Percentiles rank a stretch among this genome's conserved stretches.
phyloP scores from a whole-genome alignment of 257 asterid genomes.

The Misopates orontium region DNA sequence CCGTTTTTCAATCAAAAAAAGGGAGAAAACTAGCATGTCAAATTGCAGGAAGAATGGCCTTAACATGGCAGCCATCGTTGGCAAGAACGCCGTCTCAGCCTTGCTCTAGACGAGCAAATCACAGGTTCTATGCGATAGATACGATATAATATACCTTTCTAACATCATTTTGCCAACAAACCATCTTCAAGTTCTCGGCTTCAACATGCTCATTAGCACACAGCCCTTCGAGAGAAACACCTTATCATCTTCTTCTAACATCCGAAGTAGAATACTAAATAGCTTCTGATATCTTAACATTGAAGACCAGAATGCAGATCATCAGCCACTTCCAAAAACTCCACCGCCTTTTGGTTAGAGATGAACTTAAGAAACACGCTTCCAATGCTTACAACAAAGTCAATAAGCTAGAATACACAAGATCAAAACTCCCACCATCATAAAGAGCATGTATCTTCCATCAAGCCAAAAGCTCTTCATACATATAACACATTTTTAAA shows the following conservation, averaged over 20 bases:
- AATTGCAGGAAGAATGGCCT: not conserved
- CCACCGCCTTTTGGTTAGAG: not conserved
- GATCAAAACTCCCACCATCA: slow-evolving; percentile 8
- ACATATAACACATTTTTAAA: not conserved
- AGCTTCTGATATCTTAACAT: not conserved
- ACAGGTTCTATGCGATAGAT: not conserved
- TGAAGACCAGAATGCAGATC: slow-evolving; percentile 1
- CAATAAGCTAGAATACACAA: not conserved
- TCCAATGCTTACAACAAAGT: slow-evolving; percentile 1
- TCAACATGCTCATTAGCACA: not conserved
- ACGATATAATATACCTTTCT: not conserved
- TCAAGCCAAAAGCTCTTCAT: slow-evolving; percentile 10
- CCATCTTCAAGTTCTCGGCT: not conserved
- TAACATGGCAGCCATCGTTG: not conserved
- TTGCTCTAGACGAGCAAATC: too few relatives aligned
- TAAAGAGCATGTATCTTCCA: not conserved
- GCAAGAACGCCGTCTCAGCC: not conserved
- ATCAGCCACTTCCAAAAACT: slow-evolving; percentile 5
- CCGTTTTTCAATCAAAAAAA: slow-evolving; percentile 7
- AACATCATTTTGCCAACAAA: not conserved
- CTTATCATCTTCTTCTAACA: not conserved
- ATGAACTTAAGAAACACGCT: not conserved
- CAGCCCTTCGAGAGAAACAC: not conserved
- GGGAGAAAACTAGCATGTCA: not conserved
- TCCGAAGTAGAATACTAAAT: not conserved